Base-by-base conservation (phyloP, 768 basidiomycete genomes). In the Leucocoprinus birnbaumii region DNA sequence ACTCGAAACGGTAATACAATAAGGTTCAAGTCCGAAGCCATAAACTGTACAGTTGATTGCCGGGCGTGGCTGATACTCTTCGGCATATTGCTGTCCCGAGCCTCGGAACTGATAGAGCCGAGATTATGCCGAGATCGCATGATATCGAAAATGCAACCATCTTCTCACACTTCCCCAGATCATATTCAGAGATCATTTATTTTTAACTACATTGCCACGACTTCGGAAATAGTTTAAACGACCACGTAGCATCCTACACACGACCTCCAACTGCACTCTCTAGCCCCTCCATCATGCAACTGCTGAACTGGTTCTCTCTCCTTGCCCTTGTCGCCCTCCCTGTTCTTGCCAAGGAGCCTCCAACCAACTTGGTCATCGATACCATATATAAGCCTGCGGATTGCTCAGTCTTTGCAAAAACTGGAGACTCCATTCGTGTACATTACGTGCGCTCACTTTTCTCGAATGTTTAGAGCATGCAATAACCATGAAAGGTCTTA, bases 371-470 rank as follows among this genome's bases (percentile, higher is more conserved):
- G 31, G 59, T 73, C 40, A 84, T 90, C 21, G 82, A 89, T 31
- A 81, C 80, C 26, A 86, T 83, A 0, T 80, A 71, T 61, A 64
- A 70, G 57, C 90, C 90, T 1, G 74, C 77, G 1, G 73, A 76
- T 42, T 91, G 90, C 64, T 46, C 71, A 1, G 56, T 68, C 27
- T 83, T 77, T 61, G 83, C 87, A 1, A 62, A 68, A 63, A 81
- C 75, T 42, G 89, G 86, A 0, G 88, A 91, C 65, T 61, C 67
- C 21, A 78, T 93, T 58, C 62, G 79, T 59, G 87, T 93, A 48
- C 91, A 92, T 80, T 93, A 92, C 63, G 90, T 92, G 67, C 50
- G 71, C n/a, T 35, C 21, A 24, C 21, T 16, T 13, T 27, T 13
- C 14, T 38, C 31, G n/a, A n/a, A n/a, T n/a, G n/a, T n/a, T n/a